Evolutionary conservation across 306 rosid species (phyloP), one percentile per base, ranked within the genome.

Genomic region (Sindora glabra): DNA sequence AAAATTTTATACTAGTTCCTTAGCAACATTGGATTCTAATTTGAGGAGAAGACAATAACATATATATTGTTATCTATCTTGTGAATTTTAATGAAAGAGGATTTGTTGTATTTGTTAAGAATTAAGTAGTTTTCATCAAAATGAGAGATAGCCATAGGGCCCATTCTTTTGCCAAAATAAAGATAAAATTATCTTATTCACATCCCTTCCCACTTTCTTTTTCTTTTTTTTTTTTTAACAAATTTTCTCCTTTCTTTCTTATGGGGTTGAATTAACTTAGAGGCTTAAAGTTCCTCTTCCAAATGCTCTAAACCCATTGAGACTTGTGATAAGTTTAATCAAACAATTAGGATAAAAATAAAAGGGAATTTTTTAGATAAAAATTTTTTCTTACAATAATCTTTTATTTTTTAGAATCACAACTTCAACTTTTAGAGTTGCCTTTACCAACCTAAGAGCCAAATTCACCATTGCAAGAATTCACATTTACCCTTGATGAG

Each of bases 401-500:
- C 16, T 46, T n/a, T n/a, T n/a, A n/a, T 5, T 10, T 19, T 5
- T 53, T 10, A 51, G 36, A 54, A 62, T 34, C 39, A 21, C 49
- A 44, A 39, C 21, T n/a, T 52, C 44, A 15, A 44, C 51, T 39
- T 1, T 12, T 50, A 72, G 21, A 41, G 45, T 50, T 49, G 65
- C 36, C 55, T 34, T 46, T 25, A 4, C 56, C 47, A 25, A 33
- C 54, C 2, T 17, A 37, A 21, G 73, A 65, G 19, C n/a, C 59
- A 52, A 39, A 59, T 16, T 36, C 73, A 22, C 59, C 78, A 12
- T 12, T 47, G 10, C 56, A 74, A 71, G 11, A 74, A 55, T 45
- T 78, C 87, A 29, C 81, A 1, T 84, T 80, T 0, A 74, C 82
- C 21, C 51, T 89, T 10, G 90, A 82, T 22, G 86, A 89, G 59